Evolutionary conservation across 2,329 filamentous ascomycete species (phyloP), one percentile per base, ranked within the genome.

Genomic region (Aspergillus novoparasiticus): DNA sequence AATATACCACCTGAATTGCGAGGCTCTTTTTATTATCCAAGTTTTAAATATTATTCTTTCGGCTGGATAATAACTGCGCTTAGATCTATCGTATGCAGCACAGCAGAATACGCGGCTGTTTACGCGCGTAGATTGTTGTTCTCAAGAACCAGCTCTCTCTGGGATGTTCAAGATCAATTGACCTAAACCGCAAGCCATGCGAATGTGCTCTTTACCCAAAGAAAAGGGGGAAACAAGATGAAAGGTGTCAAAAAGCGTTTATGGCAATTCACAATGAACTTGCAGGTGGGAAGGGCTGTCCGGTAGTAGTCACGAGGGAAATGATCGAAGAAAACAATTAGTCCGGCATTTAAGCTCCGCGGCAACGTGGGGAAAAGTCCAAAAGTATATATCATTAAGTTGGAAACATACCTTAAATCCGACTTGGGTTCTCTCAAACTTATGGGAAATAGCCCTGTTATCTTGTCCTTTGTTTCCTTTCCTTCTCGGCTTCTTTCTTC

Each of bases 281-380:
- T 51, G 48, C 28, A n/a, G 16, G 28, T 32, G 28, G 48, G 10
- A 30, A 28, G 4, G 1, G 2, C 3, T 6, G 6, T 19, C 10
- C 10, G 19, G 28, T 51, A 51, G 48, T 34, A 51, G 48, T 21
- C 48, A 30, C 48, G 19, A 34, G 46, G 26, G 23, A 12, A 30
- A 30, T 50, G 26, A 19, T 28, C 26, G 8, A 30, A 30, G 26
- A 30, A 50, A 50, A 50, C 26, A 50, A 30, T 19, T 30, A 16
- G 26, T n/a, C 23, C 26, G 1, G 14, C 9, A 43, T 43, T 59
- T 53, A 36, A 58, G 43, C 57, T 58, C 57, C 43, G 43, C 57
- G 30, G 57, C 53, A 50, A 50, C 57, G 43, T 45, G 57, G 57
- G 30, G 56, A 46, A 48, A 45, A 45, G 45, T 36, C 16, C 28